A percentile compares a stretch with the other conserved stretches of the same genome.
These are phyloP conservation scores for Cystobasidium slooffiae DNA, from an alignment of 1,284 basidiomycete genomes.

Conservation along the genomic window DNA sequence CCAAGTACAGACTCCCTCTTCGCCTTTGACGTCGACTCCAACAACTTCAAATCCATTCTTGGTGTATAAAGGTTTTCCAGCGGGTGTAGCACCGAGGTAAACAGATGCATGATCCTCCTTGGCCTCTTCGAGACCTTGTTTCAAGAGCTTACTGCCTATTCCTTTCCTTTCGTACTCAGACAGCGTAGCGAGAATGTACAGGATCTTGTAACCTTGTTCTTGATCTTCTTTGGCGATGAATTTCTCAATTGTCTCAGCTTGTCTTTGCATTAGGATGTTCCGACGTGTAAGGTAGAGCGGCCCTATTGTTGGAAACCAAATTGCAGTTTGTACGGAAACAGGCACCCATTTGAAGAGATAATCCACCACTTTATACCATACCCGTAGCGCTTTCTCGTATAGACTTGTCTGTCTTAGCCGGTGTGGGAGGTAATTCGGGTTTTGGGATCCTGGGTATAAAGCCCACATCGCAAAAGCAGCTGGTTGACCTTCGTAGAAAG, in stretches of 20 bases:
- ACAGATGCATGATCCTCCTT: conserved; percentile 10
- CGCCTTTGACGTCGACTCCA: background rate
- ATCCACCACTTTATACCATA: conserved; percentile 13
- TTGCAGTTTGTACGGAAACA: background rate
- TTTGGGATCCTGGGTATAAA: background rate
- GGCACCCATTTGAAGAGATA: background rate
- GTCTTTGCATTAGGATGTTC: background rate
- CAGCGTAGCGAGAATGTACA: background rate
- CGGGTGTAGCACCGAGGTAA: conserved; percentile 11
- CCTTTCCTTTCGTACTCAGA: conserved; percentile 25
- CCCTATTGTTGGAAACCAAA: conserved; percentile 2
- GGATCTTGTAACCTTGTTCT: conserved; percentile 9
- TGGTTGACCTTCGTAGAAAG: conserved; percentile 9
- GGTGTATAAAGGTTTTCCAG: conserved; percentile 16
- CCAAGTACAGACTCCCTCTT: conserved; percentile 1
- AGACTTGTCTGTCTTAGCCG: background rate
- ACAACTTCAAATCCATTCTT: conserved; percentile 13
- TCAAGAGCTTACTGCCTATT: conserved; percentile 7
- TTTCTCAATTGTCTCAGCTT: background rate
- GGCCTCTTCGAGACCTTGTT: conserved; percentile 2
- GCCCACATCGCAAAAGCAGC: conserved; percentile 3
- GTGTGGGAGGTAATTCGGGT: background rate
- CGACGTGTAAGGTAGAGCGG: background rate
- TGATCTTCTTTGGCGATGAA: background rate
- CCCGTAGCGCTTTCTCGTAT: background rate